phyloP scores from a whole-genome alignment of 2,329 filamentous ascomycete genomes.

The Pyrenochaeta sp. region DNA sequence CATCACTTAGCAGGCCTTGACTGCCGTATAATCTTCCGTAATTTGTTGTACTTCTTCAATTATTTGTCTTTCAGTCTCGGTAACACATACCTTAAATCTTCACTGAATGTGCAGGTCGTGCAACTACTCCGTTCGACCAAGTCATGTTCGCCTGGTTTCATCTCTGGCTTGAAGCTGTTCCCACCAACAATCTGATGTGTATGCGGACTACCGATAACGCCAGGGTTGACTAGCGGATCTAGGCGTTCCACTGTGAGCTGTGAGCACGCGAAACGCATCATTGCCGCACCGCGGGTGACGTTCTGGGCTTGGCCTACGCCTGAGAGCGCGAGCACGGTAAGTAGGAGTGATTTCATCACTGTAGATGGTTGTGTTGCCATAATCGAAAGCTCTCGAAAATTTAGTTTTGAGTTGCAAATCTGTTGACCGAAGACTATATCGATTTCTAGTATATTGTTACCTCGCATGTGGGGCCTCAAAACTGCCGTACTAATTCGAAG shows the following conservation, averaged over 20 bases:
- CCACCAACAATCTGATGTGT: slow-evolving; percentile 42
- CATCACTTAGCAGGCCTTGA: too few relatives aligned
- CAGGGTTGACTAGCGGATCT: slow-evolving; percentile 40
- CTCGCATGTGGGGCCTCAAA: background rate
- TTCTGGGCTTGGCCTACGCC: slow-evolving; percentile 7
- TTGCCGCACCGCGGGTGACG: slow-evolving; percentile 7
- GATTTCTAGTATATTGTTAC: background rate
- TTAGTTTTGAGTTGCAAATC: background rate
- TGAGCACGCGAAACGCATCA: slow-evolving; percentile 38
- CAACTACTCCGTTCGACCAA: slow-evolving; percentile 30
- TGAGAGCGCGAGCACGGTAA: background rate
- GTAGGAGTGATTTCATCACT: background rate
- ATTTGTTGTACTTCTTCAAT: too few relatives aligned
- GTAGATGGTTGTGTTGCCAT: background rate
- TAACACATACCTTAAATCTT: slow-evolving; percentile 22
- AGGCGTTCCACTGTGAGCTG: slow-evolving; percentile 40
- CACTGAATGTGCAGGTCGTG: slow-evolving; percentile 40
- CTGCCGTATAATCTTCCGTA: background rate
- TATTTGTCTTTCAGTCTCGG: background rate
- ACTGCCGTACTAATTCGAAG: slow-evolving; percentile 8
- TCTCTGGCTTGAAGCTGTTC: slow-evolving; percentile 36
- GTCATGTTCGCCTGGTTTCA: slow-evolving; percentile 37
- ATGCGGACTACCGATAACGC: slow-evolving; percentile 35
- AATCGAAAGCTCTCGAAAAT: background rate
- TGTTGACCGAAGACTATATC: background rate